Evolutionary conservation across 208 protist genomes (phyloP).

Genomic region (Acanthamoeba healyi): DNA sequence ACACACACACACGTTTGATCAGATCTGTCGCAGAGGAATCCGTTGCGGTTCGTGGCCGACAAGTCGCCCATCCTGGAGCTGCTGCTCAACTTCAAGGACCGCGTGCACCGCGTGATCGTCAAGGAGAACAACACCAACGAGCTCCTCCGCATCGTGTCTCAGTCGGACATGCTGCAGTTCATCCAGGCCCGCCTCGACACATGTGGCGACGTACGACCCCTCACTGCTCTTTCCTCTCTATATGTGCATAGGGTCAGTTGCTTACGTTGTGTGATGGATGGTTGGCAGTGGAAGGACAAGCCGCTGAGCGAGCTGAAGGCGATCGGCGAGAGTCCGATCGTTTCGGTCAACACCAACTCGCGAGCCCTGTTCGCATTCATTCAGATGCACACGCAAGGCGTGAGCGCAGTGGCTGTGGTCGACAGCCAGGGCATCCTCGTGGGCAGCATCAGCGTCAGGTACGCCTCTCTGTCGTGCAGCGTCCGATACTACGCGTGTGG

Average conservation of each 20-base stretch:
- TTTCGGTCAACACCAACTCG: neutral
- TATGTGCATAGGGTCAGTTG: neutral
- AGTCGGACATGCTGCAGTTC: constrained; percentile 58
- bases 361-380: constrained; percentile 34
- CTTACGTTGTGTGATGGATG: neutral
- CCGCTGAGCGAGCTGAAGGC: neutral
- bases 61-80: constrained; percentile 28
- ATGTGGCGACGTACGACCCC: neutral
- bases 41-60: neutral
- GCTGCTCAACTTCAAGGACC: constrained; percentile 50
- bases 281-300: neutral
- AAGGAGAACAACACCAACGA: constrained; percentile 24
- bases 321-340: neutral
- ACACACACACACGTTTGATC: neutral
- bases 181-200: neutral
- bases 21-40: constrained; percentile 16
- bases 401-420: constrained; percentile 10
- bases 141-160: constrained; percentile 40
- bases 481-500: neutral
- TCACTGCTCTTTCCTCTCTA: neutral
- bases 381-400: constrained; percentile 34
- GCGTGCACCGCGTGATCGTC: constrained; percentile 24
- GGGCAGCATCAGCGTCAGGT: constrained; percentile 46
- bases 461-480: neutral
- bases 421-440: constrained; percentile 45